Evolutionary conservation across 441 rosid species (phyloP).

Genomic region (Gossypium trilobum): DNA sequence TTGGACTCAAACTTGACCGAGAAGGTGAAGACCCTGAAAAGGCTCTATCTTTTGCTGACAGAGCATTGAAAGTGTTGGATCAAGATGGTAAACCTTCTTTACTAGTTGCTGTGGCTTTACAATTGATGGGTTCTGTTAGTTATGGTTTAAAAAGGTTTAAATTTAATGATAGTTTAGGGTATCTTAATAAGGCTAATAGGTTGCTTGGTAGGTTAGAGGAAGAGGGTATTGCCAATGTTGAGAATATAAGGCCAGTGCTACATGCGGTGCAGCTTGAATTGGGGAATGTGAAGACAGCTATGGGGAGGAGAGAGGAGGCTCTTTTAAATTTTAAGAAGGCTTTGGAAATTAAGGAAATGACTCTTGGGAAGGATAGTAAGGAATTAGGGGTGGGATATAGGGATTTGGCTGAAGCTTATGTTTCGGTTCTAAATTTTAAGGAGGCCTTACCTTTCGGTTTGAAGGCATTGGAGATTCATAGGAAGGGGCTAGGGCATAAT

Average conservation of each 20-base stretch:
- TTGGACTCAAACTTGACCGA: conserved; percentile 78
- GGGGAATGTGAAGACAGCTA: conserved; percentile 70
- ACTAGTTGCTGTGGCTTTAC: conserved; percentile 62
- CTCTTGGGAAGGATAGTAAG: conserved; percentile 53
- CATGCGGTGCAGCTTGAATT: conserved; percentile 76
- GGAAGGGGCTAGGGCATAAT: conserved; percentile 48
- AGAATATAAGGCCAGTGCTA: conserved; percentile 53
- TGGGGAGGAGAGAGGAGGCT: conserved; percentile 94
- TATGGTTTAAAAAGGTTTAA: conserved; percentile 55
- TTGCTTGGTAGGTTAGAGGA: conserved; percentile 45
- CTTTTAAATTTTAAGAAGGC: conserved; percentile 56
- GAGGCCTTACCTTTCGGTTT: conserved; percentile 64
- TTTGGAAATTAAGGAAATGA: conserved; percentile 63
- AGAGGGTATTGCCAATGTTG: conserved; percentile 33
- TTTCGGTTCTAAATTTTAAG: conserved; percentile 67
- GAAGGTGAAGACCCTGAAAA: conserved; percentile 71
- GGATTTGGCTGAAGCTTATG: conserved; percentile 67
- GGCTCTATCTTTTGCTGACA: conserved; percentile 47
- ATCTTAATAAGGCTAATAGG: conserved; percentile 76
- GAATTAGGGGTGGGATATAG: conserved; percentile 71
- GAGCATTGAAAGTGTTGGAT: conserved; percentile 62
- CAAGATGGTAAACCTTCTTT: conserved; percentile 39
- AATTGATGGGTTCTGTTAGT: conserved; percentile 66
- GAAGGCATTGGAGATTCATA: conserved; percentile 75
- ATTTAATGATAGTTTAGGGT: conserved; percentile 73